Percentiles rank a stretch among this genome's conserved stretches.
These are phyloP conservation scores for Amaranthus hypochondriacus DNA, from an alignment of 148 eudicot genomes.

Conservation along the genomic window DNA sequence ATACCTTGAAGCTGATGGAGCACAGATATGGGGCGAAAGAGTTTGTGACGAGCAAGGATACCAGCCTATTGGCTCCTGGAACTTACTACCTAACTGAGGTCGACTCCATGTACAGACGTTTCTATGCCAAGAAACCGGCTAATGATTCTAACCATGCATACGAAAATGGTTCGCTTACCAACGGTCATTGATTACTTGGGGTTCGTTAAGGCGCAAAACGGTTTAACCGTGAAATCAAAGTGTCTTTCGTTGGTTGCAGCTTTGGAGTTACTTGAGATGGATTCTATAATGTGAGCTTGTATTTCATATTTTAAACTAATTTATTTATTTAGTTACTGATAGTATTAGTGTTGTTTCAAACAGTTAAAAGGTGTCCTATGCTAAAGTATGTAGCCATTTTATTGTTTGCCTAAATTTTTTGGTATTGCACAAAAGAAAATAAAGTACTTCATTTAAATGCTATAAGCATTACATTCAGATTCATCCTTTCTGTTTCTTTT, in stretches of 20 bases:
- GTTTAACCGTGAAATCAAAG: no score
- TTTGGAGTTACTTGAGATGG: constrained; percentile 13
- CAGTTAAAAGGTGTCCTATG: background rate
- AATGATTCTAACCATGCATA: constrained; percentile 1
- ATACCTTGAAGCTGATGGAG: constrained; percentile 81
- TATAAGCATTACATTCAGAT: no score
- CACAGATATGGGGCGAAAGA: constrained; percentile 80
- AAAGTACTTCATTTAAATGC: background rate
- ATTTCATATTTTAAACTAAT: background rate
- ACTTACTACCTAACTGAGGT: constrained; percentile 83
- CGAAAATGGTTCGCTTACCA: constrained; percentile 41
- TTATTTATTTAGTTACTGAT: background rate
- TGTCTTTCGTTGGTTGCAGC: no score
- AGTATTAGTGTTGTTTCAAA: constrained; percentile 8
- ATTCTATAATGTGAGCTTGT: constrained; percentile 17
- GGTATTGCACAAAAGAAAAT: constrained; percentile 2
- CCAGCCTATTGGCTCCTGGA: constrained; percentile 57
- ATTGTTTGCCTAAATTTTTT: background rate
- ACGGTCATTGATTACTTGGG: constrained; percentile 42
- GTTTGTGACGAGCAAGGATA: constrained; percentile 80
- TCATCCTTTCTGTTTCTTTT: no score
- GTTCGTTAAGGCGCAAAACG: background rate
- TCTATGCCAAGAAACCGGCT: constrained; percentile 51
- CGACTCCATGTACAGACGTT: constrained; percentile 66
- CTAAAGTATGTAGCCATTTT: background rate